phyloP scores from a whole-genome alignment of 257 asterid species.

The Euphrasia confusa region DNA sequence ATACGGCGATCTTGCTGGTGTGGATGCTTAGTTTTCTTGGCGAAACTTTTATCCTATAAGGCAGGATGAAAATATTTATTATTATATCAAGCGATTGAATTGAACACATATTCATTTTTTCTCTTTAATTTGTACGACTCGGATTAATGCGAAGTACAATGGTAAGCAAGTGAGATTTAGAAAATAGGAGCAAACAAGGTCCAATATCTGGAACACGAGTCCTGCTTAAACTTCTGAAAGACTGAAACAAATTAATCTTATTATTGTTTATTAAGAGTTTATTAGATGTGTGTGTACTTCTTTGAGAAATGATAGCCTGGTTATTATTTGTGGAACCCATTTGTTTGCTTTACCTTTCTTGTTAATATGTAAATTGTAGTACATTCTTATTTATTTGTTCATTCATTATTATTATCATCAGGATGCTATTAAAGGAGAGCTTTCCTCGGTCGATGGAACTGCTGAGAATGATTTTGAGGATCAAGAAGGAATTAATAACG shows the following conservation, averaged over 20 bases:
- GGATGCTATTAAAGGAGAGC: constrained; percentile 37
- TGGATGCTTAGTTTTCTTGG: constrained; percentile 12
- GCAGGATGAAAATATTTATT: background rate
- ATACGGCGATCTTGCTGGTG: constrained; percentile 9
- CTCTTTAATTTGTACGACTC: constrained; percentile 4
- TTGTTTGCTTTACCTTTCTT: constrained; percentile 10
- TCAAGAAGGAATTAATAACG: constrained; percentile 5
- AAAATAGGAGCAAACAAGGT: constrained; percentile 8
- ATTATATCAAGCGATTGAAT: constrained; percentile 11
- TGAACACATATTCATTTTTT: background rate
- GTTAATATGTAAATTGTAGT: background rate
- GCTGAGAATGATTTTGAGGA: constrained; percentile 23
- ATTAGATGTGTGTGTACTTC: constrained; percentile 4
- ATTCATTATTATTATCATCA: constrained; percentile 15
- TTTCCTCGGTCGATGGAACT: constrained; percentile 26
- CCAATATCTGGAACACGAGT: background rate
- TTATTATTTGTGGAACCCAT: constrained; percentile 4
- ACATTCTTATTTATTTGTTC: background rate
- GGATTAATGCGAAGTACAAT: constrained; percentile 13
- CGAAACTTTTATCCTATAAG: background rate
- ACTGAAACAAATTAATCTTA: background rate
- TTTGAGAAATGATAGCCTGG: background rate
- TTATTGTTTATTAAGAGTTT: constrained; percentile 3
- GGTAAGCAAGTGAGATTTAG: constrained; percentile 11
- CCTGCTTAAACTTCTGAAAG: constrained; percentile 15